A percentile compares a stretch with the other conserved stretches of the same genome.
phyloP scores from a whole-genome alignment of 2,329 filamentous ascomycete genomes.

The Sclerotinia spermophila region DNA sequence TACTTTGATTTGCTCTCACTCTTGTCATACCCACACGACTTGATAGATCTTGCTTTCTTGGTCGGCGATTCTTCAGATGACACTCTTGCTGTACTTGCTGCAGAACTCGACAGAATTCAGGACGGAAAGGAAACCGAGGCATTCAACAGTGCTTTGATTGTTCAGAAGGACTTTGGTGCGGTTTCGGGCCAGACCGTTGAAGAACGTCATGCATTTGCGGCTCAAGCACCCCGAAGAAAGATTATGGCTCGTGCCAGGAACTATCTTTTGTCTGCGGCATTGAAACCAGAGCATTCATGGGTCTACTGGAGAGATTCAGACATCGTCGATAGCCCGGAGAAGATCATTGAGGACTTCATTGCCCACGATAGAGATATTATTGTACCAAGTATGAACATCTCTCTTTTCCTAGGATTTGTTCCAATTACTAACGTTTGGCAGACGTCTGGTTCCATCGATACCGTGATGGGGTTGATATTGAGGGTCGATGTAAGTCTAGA shows the following conservation, averaged over 20 bases:
- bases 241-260: constrained; percentile 88
- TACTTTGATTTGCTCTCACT: constrained; percentile 91
- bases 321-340: constrained; percentile 82
- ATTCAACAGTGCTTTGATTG: constrained; percentile 78
- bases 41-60: constrained; percentile 93
- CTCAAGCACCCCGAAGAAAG: constrained; percentile 86
- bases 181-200: constrained; percentile 66
- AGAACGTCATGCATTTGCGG: constrained; percentile 79
- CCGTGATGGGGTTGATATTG: constrained; percentile 71
- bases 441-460: constrained; percentile 98
- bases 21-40: constrained; percentile 87
- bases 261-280: constrained; percentile 76
- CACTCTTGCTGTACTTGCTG: constrained; percentile 78
- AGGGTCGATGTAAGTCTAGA: constrained; percentile 76
- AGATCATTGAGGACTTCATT: constrained; percentile 91
- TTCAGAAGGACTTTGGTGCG: constrained; percentile 84
- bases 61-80: constrained; percentile 91
- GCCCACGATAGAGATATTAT: constrained; percentile 89
- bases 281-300: constrained; percentile 96
- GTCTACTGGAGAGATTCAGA: constrained; percentile 99
- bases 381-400: constrained; percentile 74
- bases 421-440: constrained; percentile 42
- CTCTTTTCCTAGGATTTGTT: not conserved
- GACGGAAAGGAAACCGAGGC: constrained; percentile 66
- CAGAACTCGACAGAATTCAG: constrained; percentile 86